phyloP scores from a whole-genome alignment of 1,284 basidiomycete genomes.

The Ceratobasidium sp. region DNA sequence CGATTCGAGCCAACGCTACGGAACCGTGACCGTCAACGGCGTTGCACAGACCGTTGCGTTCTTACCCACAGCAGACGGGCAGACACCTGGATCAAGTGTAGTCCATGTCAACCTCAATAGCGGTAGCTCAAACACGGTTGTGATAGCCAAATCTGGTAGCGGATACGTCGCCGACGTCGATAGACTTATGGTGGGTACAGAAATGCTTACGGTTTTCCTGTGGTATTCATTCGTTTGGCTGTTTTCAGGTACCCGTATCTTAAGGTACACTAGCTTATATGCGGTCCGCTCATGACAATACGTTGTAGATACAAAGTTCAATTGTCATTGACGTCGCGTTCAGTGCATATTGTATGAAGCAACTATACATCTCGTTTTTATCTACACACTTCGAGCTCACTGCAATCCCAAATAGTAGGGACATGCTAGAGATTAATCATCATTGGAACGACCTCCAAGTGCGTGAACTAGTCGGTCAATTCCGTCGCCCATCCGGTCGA shows the following conservation, averaged over 20 bases:
- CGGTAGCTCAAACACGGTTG: conserved; percentile 47
- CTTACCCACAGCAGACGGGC: conserved; percentile 47
- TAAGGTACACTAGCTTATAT: not conserved
- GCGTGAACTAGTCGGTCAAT: too few relatives aligned
- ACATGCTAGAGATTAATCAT: too few relatives aligned
- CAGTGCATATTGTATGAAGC: too few relatives aligned
- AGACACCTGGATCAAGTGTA: conserved; percentile 48
- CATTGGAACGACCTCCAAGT: too few relatives aligned
- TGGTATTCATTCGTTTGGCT: not conserved
- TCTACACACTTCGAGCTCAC: too few relatives aligned
- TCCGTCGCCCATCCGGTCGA: too few relatives aligned
- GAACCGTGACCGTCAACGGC: conserved; percentile 47
- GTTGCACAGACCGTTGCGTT: conserved; percentile 47
- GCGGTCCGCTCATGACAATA: too few relatives aligned
- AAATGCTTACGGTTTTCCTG: not conserved
- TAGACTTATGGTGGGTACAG: conserved; percentile 47
- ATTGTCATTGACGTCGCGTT: too few relatives aligned
- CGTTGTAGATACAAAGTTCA: too few relatives aligned
- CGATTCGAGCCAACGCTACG: conserved; percentile 46
- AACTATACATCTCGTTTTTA: too few relatives aligned
- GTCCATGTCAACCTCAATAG: conserved; percentile 48
- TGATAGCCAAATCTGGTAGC: conserved; percentile 36
- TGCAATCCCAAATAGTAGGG: too few relatives aligned
- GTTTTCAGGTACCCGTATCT: conserved; percentile 13
- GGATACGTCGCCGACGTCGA: conserved; percentile 47